Evolutionary conservation across 768 basidiomycete genomes (phyloP), one percentile per base, ranked within the genome.

Genomic region (Podaxis sp.): DNA sequence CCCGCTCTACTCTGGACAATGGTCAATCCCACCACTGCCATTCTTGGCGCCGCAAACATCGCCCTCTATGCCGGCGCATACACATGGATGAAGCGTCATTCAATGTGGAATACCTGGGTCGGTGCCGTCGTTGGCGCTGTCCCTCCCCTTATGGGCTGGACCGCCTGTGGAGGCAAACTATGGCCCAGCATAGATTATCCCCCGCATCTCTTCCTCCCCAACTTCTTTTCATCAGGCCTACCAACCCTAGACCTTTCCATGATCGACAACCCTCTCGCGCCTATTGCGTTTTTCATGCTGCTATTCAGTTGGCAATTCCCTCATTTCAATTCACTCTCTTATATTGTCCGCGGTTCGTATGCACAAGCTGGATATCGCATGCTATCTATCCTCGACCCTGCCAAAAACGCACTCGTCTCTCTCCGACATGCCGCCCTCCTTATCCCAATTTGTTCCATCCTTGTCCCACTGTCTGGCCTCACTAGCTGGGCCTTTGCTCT

Each of bases 241-340:
- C 54, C 62, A 5, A 64, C 74, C 4, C 61, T 80, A 28, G 81
- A 85, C 63, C 37, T 77, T 11, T 70, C 82, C n/a, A 68, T 84
- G 52, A 76, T 88, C 54, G 85, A 95, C 71, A 95, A 92, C 69
- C 88, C 94, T 0, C 82, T 97, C 44, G 84, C 90, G 0, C 88
- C 94, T 0, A 74, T 91, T 61, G 85, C 88, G 2, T 77, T 99
- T 2, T 93, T 91, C 75, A 80, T 88, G 74, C 73, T 98, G 50
- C 82, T 97, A 7, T 99, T 88, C 77, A 90, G 90, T 62, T 99
- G 96, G 96, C 97, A 99, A 70, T 98, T 98, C 76, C 95, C 96
- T 37, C 96, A 99, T 72, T 98, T 99, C 78, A 98, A 95, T 73
- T 73, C 93, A 1, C 79, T 99, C n/a, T 88, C 95, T 6, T 85